These are phyloP conservation scores for Fraxinus latifolia DNA, from an alignment of 305 asterid species.

Conservation along the genomic window DNA sequence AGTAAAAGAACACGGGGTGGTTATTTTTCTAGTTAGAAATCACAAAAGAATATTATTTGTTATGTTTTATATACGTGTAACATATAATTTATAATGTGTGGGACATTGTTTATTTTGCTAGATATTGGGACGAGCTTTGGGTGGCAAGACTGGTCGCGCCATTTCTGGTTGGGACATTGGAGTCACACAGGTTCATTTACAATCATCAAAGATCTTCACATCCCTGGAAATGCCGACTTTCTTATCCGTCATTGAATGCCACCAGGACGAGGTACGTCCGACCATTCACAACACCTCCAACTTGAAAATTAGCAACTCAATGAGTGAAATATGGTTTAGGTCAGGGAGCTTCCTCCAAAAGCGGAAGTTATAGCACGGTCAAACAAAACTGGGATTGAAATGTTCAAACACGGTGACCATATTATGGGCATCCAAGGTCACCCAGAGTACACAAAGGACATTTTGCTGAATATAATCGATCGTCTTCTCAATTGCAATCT, in stretches of 20 bases:
- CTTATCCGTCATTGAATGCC: constrained; percentile 63
- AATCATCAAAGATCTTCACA: constrained; percentile 46
- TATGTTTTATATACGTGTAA: background rate
- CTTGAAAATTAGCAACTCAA: background rate
- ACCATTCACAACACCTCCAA: background rate
- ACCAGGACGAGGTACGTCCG: constrained; percentile 64
- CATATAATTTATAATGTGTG: background rate
- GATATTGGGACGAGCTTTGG: constrained; percentile 73
- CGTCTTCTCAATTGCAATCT: constrained; percentile 45
- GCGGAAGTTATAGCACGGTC: constrained; percentile 76
- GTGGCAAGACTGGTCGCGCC: constrained; percentile 69
- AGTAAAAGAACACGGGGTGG: background rate
- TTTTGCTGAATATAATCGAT: constrained; percentile 56
- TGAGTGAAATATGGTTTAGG: constrained; percentile 25
- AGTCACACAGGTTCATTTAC: constrained; percentile 41
- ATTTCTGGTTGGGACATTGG: constrained; percentile 75
- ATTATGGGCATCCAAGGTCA: constrained; percentile 88
- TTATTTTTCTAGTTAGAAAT: too few species aligned
- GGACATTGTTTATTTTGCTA: too few species aligned
- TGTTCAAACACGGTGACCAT: constrained; percentile 65
- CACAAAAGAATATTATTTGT: too few species aligned
- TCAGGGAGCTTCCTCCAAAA: constrained; percentile 60
- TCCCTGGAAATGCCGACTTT: constrained; percentile 50
- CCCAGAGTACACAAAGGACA: constrained; percentile 79
- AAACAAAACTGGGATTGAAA: constrained; percentile 59